A percentile compares a stretch with the other conserved stretches of the same genome.
phyloP scores from a whole-genome alignment of 1,284 basidiomycete genomes.

The Fomitopsis palustris region DNA sequence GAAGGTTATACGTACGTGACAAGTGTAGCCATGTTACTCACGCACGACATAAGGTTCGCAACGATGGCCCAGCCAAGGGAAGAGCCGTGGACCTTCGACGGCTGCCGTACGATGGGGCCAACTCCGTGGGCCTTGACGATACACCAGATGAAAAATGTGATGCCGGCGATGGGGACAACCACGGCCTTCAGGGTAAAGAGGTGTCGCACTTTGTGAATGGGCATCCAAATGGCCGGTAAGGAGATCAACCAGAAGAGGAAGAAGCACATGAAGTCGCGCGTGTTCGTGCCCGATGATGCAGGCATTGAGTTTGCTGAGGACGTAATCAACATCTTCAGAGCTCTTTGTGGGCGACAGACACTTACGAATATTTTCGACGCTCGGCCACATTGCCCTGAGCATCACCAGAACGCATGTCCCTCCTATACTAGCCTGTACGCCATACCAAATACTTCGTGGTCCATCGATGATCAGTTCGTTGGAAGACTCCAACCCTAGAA shows the following conservation, averaged over 20 bases:
- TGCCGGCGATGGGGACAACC: conserved; percentile 68
- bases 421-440: conserved; percentile 80
- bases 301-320: conserved; percentile 61
- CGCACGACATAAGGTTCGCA: conserved; percentile 71
- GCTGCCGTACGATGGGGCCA: conserved; percentile 75
- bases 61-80: conserved; percentile 81
- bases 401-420: conserved; percentile 75
- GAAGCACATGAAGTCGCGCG: conserved; percentile 75
- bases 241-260: conserved; percentile 85
- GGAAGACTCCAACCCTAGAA: not conserved
- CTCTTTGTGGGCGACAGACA: conserved; percentile 7
- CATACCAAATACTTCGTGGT: conserved; percentile 63
- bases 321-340: conserved; percentile 2
- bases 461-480: not conserved
- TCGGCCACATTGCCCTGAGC: conserved; percentile 71
- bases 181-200: conserved; percentile 81
- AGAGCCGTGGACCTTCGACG: conserved; percentile 63
- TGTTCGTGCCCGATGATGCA: conserved; percentile 65
- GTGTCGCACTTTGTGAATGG: conserved; percentile 80
- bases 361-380: conserved; percentile 65
- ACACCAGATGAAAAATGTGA: conserved; percentile 81
- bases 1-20: conserved; percentile 45
- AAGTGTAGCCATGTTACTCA: conserved; percentile 78
- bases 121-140: conserved; percentile 78
- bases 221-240: conserved; percentile 78